Percentiles rank a stretch among this genome's conserved stretches.
These are phyloP conservation scores for Cladochytrium replicatum DNA, from an alignment of 192 early-diverging fungal species.

Conservation along the genomic window DNA sequence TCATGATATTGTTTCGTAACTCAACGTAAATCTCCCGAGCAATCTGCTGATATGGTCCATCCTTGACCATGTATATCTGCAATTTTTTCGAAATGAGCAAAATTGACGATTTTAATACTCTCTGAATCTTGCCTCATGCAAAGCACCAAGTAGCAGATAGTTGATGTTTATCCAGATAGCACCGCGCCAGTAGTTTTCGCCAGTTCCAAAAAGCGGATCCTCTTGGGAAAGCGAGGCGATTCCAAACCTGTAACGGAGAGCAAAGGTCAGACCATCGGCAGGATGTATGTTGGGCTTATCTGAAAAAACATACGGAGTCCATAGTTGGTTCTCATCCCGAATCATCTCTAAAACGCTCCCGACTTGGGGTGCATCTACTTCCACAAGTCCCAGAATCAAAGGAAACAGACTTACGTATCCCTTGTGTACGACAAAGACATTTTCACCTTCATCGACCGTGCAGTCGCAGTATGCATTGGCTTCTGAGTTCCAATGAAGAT, in stretches of 20 bases:
- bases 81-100: not conserved
- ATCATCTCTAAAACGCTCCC: constrained; percentile 69
- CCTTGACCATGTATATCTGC: not conserved
- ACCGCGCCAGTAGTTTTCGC: constrained; percentile 92
- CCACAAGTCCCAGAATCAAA: constrained; percentile 61
- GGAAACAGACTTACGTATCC: constrained; percentile 81
- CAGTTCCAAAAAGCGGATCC: constrained; percentile 58
- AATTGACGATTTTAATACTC: not conserved
- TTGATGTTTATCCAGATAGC: constrained; percentile 91
- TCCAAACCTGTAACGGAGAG: constrained; percentile 1
- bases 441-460: constrained; percentile 44
- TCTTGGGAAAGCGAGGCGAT: constrained; percentile 54
- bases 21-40: constrained; percentile 61
- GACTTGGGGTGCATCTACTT: constrained; percentile 55
- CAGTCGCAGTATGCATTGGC: constrained; percentile 55
- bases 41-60: constrained; percentile 57
- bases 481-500: constrained; percentile 61
- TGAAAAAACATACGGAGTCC: constrained; percentile 53
- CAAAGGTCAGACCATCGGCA: not conserved
- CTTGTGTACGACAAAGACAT: constrained; percentile 49
- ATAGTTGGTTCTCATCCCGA: constrained; percentile 63
- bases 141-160: constrained; percentile 64
- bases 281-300: constrained; percentile 27
- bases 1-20: constrained; percentile 65
- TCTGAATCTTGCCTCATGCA: constrained; percentile 46